These are phyloP conservation scores for Gonapodya prolifera DNA, from an alignment of 192 early-diverging fungal species.

Conservation along the genomic window DNA sequence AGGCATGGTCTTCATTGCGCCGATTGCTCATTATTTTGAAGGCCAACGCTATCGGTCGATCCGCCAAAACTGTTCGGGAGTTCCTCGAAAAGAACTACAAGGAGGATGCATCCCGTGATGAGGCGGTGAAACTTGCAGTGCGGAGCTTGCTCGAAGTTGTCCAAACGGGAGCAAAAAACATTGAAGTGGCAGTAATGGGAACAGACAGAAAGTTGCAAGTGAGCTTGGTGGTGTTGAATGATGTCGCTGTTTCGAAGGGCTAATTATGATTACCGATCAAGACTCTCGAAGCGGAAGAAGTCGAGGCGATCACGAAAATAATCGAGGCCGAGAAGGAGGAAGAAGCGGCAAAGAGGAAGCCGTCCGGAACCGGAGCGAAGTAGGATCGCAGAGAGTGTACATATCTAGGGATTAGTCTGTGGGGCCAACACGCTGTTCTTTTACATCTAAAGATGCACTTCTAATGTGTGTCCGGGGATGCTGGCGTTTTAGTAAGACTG, in stretches of 20 bases:
- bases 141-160: slow-evolving; percentile 92
- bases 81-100: slow-evolving; percentile 97
- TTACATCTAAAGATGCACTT: no score
- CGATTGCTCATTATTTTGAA: slow-evolving; percentile 5
- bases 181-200: slow-evolving; percentile 91
- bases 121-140: slow-evolving; percentile 80
- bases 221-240: slow-evolving; percentile 1
- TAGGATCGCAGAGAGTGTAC: no score
- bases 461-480: no score
- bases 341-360: not conserved
- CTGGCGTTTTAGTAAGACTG: no score
- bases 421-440: no score
- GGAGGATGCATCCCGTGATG: slow-evolving; percentile 64
- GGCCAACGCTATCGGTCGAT: slow-evolving; percentile 93
- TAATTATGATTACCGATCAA: no score
- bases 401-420: no score
- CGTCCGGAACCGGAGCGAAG: not conserved
- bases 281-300: slow-evolving; percentile 55
- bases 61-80: slow-evolving; percentile 93
- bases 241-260: not conserved
- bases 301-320: slow-evolving; percentile 56
- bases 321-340: slow-evolving; percentile 81
- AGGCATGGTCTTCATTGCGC: not conserved
- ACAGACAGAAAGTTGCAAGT: slow-evolving; percentile 57
- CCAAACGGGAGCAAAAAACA: slow-evolving; percentile 99